Conservation (phyloP, 768 basidiomycete species). For the Amanita phalloides region DNA sequence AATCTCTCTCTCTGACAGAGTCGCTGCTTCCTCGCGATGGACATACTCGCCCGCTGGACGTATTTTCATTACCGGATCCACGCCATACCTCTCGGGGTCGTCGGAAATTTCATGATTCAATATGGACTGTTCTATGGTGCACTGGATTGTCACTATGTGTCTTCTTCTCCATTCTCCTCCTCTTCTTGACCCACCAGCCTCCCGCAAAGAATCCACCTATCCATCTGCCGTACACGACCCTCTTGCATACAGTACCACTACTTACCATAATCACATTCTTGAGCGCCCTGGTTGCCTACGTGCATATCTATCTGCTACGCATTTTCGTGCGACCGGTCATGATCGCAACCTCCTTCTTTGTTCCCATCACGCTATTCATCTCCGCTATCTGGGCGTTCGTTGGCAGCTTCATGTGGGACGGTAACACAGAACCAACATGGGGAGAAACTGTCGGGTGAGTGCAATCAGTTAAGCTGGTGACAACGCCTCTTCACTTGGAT, state of each 20-base stretch:
- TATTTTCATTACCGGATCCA: constrained; percentile 73
- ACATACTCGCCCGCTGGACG: constrained; percentile 46
- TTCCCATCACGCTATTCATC: constrained; percentile 63
- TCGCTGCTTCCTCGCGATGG: constrained; percentile 73
- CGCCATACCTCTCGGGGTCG: constrained; percentile 51
- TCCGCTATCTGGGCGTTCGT: constrained; percentile 76
- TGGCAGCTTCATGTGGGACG: constrained; percentile 62
- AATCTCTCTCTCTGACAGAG: constrained; percentile 65
- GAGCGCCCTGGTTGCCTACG: constrained; percentile 63
- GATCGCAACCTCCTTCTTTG: constrained; percentile 63
- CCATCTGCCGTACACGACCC: constrained; percentile 52
- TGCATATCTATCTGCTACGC: constrained; percentile 64
- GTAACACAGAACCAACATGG: constrained; percentile 54
- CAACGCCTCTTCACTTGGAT: neutral
- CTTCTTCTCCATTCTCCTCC: constrained; percentile 51
- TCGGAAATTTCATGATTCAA: constrained; percentile 64
- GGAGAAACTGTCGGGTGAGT: constrained; percentile 73
- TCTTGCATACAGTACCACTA: constrained; percentile 70
- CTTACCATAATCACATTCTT: constrained; percentile 61
- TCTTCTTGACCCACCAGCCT: constrained; percentile 47
- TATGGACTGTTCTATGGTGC: constrained; percentile 64
- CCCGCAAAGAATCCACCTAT: constrained; percentile 15
- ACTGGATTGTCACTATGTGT: constrained; percentile 47
- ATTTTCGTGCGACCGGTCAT: constrained; percentile 82
- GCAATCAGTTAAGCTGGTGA: neutral